Evolutionary conservation across 305 asterid species (phyloP).

Genomic region (Rubia tinctorum): DNA sequence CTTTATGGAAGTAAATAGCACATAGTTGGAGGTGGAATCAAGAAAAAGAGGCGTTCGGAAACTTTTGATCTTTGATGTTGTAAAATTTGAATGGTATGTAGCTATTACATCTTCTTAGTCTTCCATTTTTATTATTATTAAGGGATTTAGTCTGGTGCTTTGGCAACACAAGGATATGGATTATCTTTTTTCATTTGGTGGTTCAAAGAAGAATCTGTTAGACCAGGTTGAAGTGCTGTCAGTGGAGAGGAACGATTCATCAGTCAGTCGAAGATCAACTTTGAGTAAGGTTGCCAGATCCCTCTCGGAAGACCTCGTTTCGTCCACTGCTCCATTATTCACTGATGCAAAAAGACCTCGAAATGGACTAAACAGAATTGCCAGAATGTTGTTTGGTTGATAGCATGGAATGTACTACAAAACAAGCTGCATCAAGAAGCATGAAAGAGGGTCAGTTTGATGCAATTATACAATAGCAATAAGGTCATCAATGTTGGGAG

Average conservation of each 20-base stretch:
- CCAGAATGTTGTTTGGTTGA: no score
- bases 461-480: no score
- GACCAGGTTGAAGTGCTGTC: constrained; percentile 93
- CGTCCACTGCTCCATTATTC: constrained; percentile 20
- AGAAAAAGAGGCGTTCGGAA: constrained; percentile 80
- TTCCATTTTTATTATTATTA: constrained; percentile 57
- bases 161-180: constrained; percentile 92
- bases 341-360: no score
- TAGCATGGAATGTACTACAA: no score
- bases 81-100: constrained; percentile 89
- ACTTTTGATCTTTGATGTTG: constrained; percentile 80
- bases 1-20: constrained; percentile 94
- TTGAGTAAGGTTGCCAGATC: constrained; percentile 80
- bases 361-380: no score
- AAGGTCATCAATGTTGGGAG: no score
- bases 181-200: constrained; percentile 97
- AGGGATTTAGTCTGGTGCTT: constrained; percentile 97
- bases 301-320: constrained; percentile 47
- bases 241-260: constrained; percentile 74
- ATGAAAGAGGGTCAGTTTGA: no score
- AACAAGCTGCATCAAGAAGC: no score
- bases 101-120: constrained; percentile 76
- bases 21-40: constrained; percentile 97
- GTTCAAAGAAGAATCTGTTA: constrained; percentile 87
- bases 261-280: constrained; percentile 65